A percentile compares a stretch with the other conserved stretches of the same genome.
Conservation (phyloP, 169 alveolate genomes). For the Plasmodium vivax region DNA sequence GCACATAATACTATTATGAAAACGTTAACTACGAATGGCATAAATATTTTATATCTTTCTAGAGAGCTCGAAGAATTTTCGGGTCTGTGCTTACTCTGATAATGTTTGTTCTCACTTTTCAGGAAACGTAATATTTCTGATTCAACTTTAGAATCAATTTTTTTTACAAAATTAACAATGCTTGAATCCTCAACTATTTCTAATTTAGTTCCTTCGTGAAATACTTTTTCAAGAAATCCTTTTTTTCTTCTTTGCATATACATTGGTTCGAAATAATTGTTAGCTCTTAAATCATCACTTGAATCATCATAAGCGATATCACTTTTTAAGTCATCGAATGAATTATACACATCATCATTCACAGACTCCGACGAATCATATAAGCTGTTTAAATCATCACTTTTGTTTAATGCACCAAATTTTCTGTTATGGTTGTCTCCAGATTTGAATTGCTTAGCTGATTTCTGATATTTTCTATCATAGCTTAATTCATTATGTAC, state of each 20-base stretch:
- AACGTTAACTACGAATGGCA: neutral
- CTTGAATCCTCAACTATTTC: neutral
- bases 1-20: neutral
- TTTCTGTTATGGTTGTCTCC: neutral
- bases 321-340: neutral
- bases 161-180: neutral
- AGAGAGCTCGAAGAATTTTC: neutral
- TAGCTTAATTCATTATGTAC: neutral
- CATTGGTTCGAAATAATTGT: neutral
- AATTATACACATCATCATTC: neutral
- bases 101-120: neutral
- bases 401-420: neutral
- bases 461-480: neutral
- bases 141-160: neutral
- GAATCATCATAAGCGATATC: neutral
- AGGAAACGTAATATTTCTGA: neutral
- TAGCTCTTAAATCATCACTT: neutral
- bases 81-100: neutral
- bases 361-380: neutral
- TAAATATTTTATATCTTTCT: neutral
- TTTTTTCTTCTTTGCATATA: neutral
- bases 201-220: neutral
- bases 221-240: neutral
- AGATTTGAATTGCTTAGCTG: neutral
- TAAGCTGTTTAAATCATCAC: neutral